Evolutionary conservation across 2,329 filamentous ascomycete species (phyloP).

Genomic region (Ophiostoma piceae): DNA sequence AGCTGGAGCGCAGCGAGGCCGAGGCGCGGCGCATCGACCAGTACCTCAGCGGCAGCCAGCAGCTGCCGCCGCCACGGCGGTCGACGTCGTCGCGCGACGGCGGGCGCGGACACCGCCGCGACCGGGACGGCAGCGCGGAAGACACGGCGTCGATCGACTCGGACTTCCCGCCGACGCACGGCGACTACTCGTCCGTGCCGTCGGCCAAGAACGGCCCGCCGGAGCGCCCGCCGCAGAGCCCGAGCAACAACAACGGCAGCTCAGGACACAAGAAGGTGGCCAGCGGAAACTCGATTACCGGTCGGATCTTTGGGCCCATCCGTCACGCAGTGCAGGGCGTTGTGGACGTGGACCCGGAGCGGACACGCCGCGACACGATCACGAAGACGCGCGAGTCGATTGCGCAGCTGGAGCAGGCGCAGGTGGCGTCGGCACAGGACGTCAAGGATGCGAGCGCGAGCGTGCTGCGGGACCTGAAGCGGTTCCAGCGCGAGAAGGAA

Average conservation of each 20-base stretch:
- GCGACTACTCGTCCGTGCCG: constrained; percentile 62
- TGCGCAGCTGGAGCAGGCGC: constrained; percentile 79
- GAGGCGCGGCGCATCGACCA: constrained; percentile 92
- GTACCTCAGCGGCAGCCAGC: constrained; percentile 56
- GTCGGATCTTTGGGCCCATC: constrained; percentile 90
- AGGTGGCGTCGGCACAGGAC: constrained; percentile 81
- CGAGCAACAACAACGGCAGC: constrained; percentile 27
- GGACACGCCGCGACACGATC: constrained; percentile 85
- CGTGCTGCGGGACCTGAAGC: constrained; percentile 80
- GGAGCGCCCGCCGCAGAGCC: constrained; percentile 34
- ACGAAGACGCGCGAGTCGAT: constrained; percentile 92
- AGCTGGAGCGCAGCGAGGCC: constrained; percentile 86
- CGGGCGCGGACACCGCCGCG: constrained; percentile 41
- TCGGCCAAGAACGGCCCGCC: constrained; percentile 69
- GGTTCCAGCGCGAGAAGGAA: constrained; percentile 94
- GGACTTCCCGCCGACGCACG: constrained; percentile 87
- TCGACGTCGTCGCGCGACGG: constrained; percentile 31
- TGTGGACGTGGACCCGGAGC: constrained; percentile 90
- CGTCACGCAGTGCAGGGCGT: constrained; percentile 95
- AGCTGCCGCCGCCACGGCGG: neutral
- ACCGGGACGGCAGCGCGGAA: constrained; percentile 58
- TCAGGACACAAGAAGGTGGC: constrained; percentile 70
- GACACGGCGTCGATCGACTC: constrained; percentile 91
- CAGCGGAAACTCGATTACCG: constrained; percentile 83
- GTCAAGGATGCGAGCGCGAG: constrained; percentile 88